Conservation (phyloP, 176 grass and related monocot species). For the Musa acuminata region DNA sequence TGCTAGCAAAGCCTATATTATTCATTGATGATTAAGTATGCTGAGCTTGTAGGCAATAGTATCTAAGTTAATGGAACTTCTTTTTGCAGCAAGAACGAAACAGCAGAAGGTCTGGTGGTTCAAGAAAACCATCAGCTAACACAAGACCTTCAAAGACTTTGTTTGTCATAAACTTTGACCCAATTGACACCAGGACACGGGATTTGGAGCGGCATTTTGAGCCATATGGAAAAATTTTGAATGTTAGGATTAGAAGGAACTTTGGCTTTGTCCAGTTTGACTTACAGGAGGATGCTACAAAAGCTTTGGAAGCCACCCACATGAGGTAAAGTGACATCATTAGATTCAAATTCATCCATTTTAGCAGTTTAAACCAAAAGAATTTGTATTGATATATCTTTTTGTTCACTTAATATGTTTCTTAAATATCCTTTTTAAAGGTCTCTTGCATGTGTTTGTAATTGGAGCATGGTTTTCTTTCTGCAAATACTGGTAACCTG, state of each 20-base stretch:
- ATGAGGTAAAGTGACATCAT: slow-evolving; percentile 37
- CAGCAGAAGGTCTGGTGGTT: slow-evolving; percentile 40
- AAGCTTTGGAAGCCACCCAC: slow-evolving; percentile 79
- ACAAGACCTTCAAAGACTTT: slow-evolving; percentile 76
- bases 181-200: slow-evolving; percentile 64
- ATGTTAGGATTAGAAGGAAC: slow-evolving; percentile 85
- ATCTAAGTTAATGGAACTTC: neutral
- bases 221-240: slow-evolving; percentile 69
- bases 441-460: too few relatives aligned
- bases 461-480: too few relatives aligned
- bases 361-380: too few relatives aligned
- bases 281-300: slow-evolving; percentile 76
- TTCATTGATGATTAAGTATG: neutral
- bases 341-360: too few relatives aligned
- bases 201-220: slow-evolving; percentile 93
- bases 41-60: neutral
- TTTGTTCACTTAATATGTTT: too few relatives aligned
- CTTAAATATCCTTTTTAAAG: too few relatives aligned
- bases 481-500: too few relatives aligned
- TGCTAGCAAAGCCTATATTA: too few relatives aligned
- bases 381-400: too few relatives aligned
- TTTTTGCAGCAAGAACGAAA: slow-evolving; percentile 55
- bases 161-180: slow-evolving; percentile 98
- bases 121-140: slow-evolving; percentile 53
- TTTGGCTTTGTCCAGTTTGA: slow-evolving; percentile 97